Evolutionary conservation across 495 filamentous ascomycete species (phyloP), one percentile per base, ranked within the genome.

Genomic region (Aspergillus affinis): DNA sequence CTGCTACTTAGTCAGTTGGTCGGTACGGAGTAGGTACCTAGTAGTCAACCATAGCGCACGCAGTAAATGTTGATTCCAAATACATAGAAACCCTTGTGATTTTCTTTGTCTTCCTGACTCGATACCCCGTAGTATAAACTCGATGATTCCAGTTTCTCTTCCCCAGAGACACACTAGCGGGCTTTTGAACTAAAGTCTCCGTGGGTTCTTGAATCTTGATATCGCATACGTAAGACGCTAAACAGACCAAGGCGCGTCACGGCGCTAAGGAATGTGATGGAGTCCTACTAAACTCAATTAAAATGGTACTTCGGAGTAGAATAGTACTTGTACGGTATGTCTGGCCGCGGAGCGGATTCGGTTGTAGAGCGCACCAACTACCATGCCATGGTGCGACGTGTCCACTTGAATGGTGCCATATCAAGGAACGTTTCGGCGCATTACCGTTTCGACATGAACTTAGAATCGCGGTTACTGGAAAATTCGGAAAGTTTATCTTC

Each of bases 381-480:
- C 19, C 53, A 26, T 51, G 51, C 27, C 17, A 54, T 51, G n/a
- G 48, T 64, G 58, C 48, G 62, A 64, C 58, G 58, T 53, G 54
- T 54, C 62, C 58, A 61, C 46, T 54, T 12, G 23, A 51, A 60
- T 64, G 62, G 58, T 53, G 48, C 58, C 61, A 60, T 55, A 57
- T 61, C 36, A 17, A 57, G 53, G 55, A 27, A 52, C 32, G 48
- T 50, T 57, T 58, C 54, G 49, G 58, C 32, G 19, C 18, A 48
- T 32, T 51, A 19, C 26, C 50, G 44, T 15, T 27, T 19, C 29
- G 20, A 21, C 20, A 21, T 46, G 30, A 45, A 56, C 23, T 9
- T 57, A 57, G 53, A 18, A 45, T 54, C 15, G 27, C 44, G 54
- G 55, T 49, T 54, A 50, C 32, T 51, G 55, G 10, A 55, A 29